Percentiles rank a stretch among this genome's conserved stretches.
These are phyloP conservation scores for Coelastrella sp. DNA, from an alignment of 139 green algal genomes.

Conservation along the genomic window DNA sequence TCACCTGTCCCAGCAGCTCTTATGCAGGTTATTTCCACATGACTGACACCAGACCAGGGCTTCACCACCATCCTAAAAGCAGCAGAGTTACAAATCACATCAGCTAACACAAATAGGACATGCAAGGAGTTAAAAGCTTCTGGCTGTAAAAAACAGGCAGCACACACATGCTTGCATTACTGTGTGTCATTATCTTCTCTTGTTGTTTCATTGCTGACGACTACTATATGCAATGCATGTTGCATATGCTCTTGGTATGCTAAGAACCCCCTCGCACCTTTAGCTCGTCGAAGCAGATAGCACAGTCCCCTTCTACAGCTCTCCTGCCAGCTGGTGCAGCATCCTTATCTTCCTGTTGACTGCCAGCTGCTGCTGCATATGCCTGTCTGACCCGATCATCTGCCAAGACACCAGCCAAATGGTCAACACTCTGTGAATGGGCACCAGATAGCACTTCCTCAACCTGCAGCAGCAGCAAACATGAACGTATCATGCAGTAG, in stretches of 20 bases:
- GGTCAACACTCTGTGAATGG: constrained; percentile 10
- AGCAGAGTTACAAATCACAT: too few species aligned
- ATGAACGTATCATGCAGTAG: too few species aligned
- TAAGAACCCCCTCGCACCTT: too few species aligned
- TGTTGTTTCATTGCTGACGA: too few species aligned
- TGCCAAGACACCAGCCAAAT: constrained; percentile 24
- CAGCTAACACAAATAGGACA: too few species aligned
- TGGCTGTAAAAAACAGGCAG: too few species aligned
- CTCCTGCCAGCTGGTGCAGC: constrained; percentile 17
- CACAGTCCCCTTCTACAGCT: constrained; percentile 61
- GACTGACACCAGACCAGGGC: constrained; percentile 55
- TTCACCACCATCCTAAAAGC: constrained; percentile 46
- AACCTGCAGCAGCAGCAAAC: constrained; percentile 28
- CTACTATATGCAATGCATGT: too few species aligned
- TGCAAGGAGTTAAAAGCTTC: too few species aligned
- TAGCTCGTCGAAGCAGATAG: constrained; percentile 69
- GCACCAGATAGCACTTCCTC: constrained; percentile 53
- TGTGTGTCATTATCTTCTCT: too few species aligned
- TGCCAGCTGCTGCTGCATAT: neutral
- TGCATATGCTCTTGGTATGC: too few species aligned
- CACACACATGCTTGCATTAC: too few species aligned
- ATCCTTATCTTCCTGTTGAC: neutral
- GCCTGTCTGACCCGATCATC: neutral
- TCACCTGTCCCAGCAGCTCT: constrained; percentile 54
- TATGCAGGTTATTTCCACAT: constrained; percentile 73